phyloP scores from a whole-genome alignment of 202 grass and related monocot genomes.

The Eragrostis tef region DNA sequence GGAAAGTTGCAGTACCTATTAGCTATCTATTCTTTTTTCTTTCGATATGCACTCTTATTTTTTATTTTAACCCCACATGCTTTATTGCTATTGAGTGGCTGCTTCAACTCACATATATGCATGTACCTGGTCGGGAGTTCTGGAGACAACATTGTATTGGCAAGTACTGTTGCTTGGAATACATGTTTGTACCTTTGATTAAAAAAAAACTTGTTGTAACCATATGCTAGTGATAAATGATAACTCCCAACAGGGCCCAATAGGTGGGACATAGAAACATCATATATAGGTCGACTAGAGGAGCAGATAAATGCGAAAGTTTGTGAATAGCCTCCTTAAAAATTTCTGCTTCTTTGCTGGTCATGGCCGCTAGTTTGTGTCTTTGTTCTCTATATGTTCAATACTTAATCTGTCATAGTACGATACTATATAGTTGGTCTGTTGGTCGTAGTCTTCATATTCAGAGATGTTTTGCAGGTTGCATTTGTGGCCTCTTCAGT shows the following conservation, averaged over 20 bases:
- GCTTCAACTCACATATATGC: constrained; percentile 9
- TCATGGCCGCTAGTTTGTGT: not conserved
- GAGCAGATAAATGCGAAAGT: not conserved
- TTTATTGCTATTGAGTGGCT: constrained; percentile 35
- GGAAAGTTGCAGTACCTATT: constrained; percentile 2
- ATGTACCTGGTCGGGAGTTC: constrained; percentile 11
- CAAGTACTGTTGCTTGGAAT: constrained; percentile 18
- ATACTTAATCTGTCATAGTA: constrained; percentile 12
- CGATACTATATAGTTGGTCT: constrained; percentile 33
- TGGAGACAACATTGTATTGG: not conserved
- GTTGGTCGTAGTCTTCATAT: constrained; percentile 12
- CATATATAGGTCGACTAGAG: constrained; percentile 20
- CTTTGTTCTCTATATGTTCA: too few relatives aligned
- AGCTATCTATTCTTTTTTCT: not conserved
- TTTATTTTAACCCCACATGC: not conserved
- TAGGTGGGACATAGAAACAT: constrained; percentile 23
- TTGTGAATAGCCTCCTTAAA: not conserved
- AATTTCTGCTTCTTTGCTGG: not conserved
- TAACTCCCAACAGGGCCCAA: not conserved
- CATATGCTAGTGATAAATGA: not conserved
- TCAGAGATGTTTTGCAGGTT: constrained; percentile 61
- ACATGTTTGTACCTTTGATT: constrained; percentile 7
- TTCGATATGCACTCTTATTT: not conserved
- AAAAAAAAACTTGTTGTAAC: not conserved
- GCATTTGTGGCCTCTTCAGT: constrained; percentile 85